Conservation (phyloP, 805 yeast species). For the Nadsonia fulvescens region DNA sequence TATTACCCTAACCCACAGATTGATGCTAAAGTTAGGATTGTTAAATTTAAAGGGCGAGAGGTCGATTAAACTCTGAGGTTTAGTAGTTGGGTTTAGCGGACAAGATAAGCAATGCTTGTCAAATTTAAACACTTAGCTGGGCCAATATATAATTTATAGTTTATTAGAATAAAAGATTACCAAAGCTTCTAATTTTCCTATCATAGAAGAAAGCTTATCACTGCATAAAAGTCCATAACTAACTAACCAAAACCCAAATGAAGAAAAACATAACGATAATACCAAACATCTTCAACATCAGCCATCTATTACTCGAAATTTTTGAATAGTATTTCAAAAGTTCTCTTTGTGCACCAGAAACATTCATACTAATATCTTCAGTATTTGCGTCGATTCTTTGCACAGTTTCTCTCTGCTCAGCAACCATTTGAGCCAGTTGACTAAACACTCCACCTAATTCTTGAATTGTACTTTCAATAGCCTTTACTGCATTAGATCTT, state of each 20-base stretch:
- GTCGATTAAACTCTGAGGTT: too few relatives aligned
- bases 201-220: too few relatives aligned
- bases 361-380: conserved; percentile 79
- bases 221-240: neutral
- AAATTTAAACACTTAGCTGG: too few relatives aligned
- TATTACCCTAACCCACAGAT: too few relatives aligned
- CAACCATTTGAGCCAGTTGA: conserved; percentile 93
- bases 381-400: conserved; percentile 92
- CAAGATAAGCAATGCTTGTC: too few relatives aligned
- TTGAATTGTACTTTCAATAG: conserved; percentile 90
- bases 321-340: conserved; percentile 74
- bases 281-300: conserved; percentile 78
- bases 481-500: conserved; percentile 79
- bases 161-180: too few relatives aligned
- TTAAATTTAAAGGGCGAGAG: too few relatives aligned
- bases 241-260: conserved; percentile 17
- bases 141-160: too few relatives aligned
- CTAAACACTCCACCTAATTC: conserved; percentile 90
- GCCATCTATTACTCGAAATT: conserved; percentile 81
- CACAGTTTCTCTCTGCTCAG: conserved; percentile 90
- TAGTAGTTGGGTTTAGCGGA: too few relatives aligned
- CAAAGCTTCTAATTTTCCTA: too few relatives aligned
- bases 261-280: conserved; percentile 40
- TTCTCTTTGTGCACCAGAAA: conserved; percentile 87
- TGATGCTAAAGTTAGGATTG: too few relatives aligned